Evolutionary conservation across 306 rosid genomes (phyloP).

Genomic region (Parietaria judaica): DNA sequence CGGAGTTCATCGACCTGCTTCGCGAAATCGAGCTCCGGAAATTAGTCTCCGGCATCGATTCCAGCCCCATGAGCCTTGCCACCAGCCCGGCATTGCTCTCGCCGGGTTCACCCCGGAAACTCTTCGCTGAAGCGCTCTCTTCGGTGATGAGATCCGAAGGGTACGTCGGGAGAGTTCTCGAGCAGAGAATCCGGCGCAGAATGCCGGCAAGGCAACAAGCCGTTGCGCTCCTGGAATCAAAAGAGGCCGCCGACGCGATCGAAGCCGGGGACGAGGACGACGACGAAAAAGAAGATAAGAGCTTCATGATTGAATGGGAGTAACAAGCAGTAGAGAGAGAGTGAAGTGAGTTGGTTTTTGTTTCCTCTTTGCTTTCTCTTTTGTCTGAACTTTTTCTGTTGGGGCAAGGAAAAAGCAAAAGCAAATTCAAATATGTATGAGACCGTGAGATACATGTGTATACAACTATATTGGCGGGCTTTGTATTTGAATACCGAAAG

Average conservation of each 20-base stretch:
- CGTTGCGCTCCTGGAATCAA: conserved; percentile 44
- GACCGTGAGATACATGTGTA: neutral
- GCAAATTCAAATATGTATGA: conserved; percentile 31
- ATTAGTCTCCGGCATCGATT: conserved; percentile 38
- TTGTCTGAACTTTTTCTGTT: conserved; percentile 19
- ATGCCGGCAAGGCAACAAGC: conserved; percentile 55
- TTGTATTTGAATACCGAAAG: conserved; percentile 54
- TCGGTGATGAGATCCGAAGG: conserved; percentile 46
- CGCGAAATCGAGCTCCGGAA: conserved; percentile 19
- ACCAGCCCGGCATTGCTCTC: conserved; percentile 50
- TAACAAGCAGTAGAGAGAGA: conserved; percentile 9
- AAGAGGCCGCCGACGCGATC: conserved; percentile 29
- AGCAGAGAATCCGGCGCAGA: conserved; percentile 67
- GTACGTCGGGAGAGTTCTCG: conserved; percentile 63
- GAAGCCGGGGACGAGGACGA: conserved; percentile 38
- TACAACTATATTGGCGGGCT: conserved; percentile 58
- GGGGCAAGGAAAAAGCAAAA: conserved; percentile 15
- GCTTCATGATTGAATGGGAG: conserved; percentile 35
- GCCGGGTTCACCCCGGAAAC: conserved; percentile 11
- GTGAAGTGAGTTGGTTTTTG: conserved; percentile 21
- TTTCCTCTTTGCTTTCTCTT: conserved; percentile 17
- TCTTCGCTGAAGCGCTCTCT: conserved; percentile 22
- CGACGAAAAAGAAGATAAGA: conserved; percentile 30
- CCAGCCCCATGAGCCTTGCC: conserved; percentile 87
- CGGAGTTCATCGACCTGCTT: conserved; percentile 34